A percentile compares a stretch with the other conserved stretches of the same genome.
phyloP scores from a whole-genome alignment of 306 rosid species.

The Macrotyloma uniflorum region DNA sequence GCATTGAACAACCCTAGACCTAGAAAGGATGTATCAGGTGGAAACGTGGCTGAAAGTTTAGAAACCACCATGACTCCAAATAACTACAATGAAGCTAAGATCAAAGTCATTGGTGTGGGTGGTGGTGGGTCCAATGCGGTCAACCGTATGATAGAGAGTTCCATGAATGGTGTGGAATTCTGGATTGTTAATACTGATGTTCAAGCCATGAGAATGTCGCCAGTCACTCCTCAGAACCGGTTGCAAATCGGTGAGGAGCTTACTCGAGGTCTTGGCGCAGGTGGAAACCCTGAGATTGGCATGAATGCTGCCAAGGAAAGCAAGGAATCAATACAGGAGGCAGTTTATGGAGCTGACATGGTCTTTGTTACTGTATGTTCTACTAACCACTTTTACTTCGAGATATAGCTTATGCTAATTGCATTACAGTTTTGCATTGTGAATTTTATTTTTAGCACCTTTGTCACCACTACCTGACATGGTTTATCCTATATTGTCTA shows the following conservation, averaged over 20 bases:
- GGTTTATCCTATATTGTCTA: slow-evolving; percentile 16
- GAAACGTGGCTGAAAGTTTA: slow-evolving; percentile 58
- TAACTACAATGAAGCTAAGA: slow-evolving; percentile 76
- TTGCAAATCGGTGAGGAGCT: slow-evolving; percentile 96
- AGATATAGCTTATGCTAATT: slow-evolving; percentile 39
- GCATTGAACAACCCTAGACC: slow-evolving; percentile 50
- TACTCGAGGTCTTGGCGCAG: slow-evolving; percentile 98
- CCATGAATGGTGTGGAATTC: slow-evolving; percentile 95
- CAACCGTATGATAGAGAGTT: slow-evolving; percentile 96
- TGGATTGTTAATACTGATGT: slow-evolving; percentile 96
- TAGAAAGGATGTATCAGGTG: slow-evolving; percentile 64
- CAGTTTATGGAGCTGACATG: slow-evolving; percentile 94
- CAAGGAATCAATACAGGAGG: slow-evolving; percentile 80
- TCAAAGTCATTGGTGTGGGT: slow-evolving; percentile 93
- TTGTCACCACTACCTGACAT: background rate
- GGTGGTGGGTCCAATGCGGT: slow-evolving; percentile 99
- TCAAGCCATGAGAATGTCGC: slow-evolving; percentile 98
- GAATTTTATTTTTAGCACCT: slow-evolving; percentile 14
- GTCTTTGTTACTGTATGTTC: slow-evolving; percentile 94
- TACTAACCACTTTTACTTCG: slow-evolving; percentile 30
- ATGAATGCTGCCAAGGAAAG: slow-evolving; percentile 99
- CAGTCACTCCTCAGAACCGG: slow-evolving; percentile 74
- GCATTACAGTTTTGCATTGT: slow-evolving; percentile 23
- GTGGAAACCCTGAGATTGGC: slow-evolving; percentile 98
- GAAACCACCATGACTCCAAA: slow-evolving; percentile 50